phyloP scores from a whole-genome alignment of 164 flowering plant genomes.

The Sextonia rubra region DNA sequence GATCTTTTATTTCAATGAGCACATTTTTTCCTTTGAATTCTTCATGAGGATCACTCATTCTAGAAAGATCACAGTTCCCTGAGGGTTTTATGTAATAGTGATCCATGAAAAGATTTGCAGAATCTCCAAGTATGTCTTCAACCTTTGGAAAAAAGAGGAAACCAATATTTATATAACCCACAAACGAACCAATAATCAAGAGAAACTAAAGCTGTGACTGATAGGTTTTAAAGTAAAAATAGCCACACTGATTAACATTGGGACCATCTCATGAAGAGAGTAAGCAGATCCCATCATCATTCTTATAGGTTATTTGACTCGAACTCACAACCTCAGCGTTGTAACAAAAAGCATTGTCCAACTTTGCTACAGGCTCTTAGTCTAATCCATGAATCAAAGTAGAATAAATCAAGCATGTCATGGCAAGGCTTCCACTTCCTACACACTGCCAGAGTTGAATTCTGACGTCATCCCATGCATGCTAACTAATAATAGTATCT shows the following conservation, averaged over 20 bases:
- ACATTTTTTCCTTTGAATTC: conserved; percentile 83
- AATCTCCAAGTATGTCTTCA: conserved; percentile 68
- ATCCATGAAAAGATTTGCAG: conserved; percentile 63
- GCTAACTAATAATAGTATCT: neutral
- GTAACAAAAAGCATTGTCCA: no score
- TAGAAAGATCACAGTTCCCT: conserved; percentile 91
- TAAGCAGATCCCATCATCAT: neutral
- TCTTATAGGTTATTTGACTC: no score
- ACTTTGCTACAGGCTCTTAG: no score
- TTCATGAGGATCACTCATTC: conserved; percentile 83
- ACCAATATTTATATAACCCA: no score
- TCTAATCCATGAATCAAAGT: neutral
- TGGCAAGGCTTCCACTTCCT: neutral
- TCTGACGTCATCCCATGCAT: neutral
- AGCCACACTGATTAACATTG: neutral
- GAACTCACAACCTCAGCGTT: no score
- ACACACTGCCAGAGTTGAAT: neutral
- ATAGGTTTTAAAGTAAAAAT: neutral
- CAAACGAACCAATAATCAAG: neutral
- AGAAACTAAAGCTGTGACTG: neutral
- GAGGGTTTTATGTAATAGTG: conserved; percentile 76
- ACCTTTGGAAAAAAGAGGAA: conserved; percentile 31
- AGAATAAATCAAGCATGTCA: neutral
- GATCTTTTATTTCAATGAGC: conserved; percentile 60
- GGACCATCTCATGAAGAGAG: neutral